phyloP scores from a whole-genome alignment of 2,329 filamentous ascomycete species.

The Sporothrix euskadiensis region DNA sequence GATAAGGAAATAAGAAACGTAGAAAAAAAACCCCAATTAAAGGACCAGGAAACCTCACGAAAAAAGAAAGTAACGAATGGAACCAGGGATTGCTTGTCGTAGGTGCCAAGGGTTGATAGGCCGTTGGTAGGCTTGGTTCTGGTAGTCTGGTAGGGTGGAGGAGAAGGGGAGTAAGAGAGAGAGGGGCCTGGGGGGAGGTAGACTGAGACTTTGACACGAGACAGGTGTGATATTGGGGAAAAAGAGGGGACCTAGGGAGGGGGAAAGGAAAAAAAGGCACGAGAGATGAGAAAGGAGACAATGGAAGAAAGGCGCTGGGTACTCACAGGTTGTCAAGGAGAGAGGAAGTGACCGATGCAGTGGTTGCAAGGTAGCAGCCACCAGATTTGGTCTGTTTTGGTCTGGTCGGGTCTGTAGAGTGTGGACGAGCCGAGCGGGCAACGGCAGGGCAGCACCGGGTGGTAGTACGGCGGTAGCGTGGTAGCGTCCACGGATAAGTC shows the following conservation, averaged over 20 bases:
- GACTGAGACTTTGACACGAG: constrained; percentile 21
- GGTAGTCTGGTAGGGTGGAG: neutral
- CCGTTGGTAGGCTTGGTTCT: neutral
- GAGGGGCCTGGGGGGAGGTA: neutral
- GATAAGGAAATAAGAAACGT: constrained; percentile 20
- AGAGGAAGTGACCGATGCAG: constrained; percentile 13
- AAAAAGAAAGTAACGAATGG: constrained; percentile 22
- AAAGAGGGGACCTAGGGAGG: constrained; percentile 6
- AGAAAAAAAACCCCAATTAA: neutral
- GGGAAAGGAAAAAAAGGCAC: neutral
- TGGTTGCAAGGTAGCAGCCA: constrained; percentile 28
- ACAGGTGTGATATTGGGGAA: constrained; percentile 21
- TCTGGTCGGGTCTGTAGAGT: neutral
- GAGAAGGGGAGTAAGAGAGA: neutral
- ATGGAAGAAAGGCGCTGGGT: constrained; percentile 2
- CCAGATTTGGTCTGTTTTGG: neutral
- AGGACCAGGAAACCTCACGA: neutral
- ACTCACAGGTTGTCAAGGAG: constrained; percentile 12
- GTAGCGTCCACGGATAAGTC: constrained; percentile 26
- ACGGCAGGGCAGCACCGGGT: constrained; percentile 21
- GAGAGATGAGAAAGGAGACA: neutral
- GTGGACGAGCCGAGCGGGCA: constrained; percentile 19
- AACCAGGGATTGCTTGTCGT: constrained; percentile 17
- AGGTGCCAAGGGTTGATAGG: constrained; percentile 13
- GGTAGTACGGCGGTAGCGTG: constrained; percentile 30